Conservation (phyloP, 2,329 filamentous ascomycete species). For the Alternaria burnsii region DNA sequence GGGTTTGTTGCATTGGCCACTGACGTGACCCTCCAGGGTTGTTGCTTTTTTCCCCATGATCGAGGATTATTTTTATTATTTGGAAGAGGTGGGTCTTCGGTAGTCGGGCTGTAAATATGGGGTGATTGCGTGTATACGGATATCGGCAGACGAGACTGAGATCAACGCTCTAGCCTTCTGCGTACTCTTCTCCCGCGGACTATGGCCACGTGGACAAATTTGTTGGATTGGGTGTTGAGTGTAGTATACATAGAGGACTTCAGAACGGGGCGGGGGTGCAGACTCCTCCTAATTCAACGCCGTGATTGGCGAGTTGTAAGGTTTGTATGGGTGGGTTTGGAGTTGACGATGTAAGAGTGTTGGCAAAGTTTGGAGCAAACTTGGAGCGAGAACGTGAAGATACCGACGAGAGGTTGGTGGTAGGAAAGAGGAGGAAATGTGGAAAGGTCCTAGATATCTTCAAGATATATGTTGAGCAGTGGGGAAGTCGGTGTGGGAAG, state of each 20-base stretch:
- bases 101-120: background rate
- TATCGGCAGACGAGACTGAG: constrained; percentile 1
- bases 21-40: constrained; percentile 42
- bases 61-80: background rate
- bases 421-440: background rate
- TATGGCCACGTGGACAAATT: constrained; percentile 33
- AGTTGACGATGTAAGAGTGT: constrained; percentile 4
- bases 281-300: constrained; percentile 38
- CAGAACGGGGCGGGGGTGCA: constrained; percentile 39
- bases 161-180: constrained; percentile 26
- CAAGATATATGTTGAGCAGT: constrained; percentile 2
- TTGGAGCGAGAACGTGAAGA: background rate
- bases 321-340: background rate
- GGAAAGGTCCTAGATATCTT: background rate
- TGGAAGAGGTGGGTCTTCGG: background rate
- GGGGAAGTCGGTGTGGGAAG: constrained; percentile 6
- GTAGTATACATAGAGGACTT: constrained; percentile 36
- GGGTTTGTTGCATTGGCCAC: constrained; percentile 57
- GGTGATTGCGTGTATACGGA: background rate
- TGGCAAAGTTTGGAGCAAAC: constrained; percentile 1
- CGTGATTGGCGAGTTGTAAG: constrained; percentile 33
- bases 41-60: constrained; percentile 34
- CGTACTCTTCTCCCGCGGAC: constrained; percentile 28
- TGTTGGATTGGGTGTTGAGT: constrained; percentile 26
- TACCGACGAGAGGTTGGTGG: background rate